Evolutionary conservation across 2,329 filamentous ascomycete genomes (phyloP).

Genomic region (Talaromyces sp.): DNA sequence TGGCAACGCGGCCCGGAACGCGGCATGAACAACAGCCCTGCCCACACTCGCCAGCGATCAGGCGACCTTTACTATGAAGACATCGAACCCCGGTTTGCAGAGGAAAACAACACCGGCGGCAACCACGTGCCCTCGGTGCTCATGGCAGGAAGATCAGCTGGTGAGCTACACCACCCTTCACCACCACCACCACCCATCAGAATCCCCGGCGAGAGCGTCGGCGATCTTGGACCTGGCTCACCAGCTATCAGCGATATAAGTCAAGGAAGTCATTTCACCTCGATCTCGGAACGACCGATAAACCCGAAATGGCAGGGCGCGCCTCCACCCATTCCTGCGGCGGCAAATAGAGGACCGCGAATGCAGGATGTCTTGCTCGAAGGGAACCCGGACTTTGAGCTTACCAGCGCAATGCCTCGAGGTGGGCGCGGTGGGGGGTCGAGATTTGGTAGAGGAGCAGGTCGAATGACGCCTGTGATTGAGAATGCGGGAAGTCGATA

Average conservation of each 20-base stretch:
- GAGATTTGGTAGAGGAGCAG: constrained; percentile 16
- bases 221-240: constrained; percentile 58
- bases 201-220: constrained; percentile 61
- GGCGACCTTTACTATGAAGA: constrained; percentile 78
- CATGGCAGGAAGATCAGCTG: constrained; percentile 35
- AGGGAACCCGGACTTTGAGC: constrained; percentile 79
- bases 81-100: constrained; percentile 80
- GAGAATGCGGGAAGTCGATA: constrained; percentile 12
- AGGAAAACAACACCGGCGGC: constrained; percentile 33
- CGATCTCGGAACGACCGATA: constrained; percentile 79
- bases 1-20: constrained; percentile 27
- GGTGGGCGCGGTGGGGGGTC: constrained; percentile 22
- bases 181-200: constrained; percentile 30
- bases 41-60: constrained; percentile 37
- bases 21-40: constrained; percentile 25
- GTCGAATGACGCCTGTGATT: constrained; percentile 20
- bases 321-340: constrained; percentile 42
- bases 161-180: constrained; percentile 30
- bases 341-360: constrained; percentile 50
- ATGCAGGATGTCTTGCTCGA: constrained; percentile 69
- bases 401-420: constrained; percentile 48
- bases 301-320: constrained; percentile 75
- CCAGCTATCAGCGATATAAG: constrained; percentile 59
- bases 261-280: constrained; percentile 82
- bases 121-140: constrained; percentile 35